Conservation (phyloP, 2,329 filamentous ascomycete genomes). For the Cercospora sp. region DNA sequence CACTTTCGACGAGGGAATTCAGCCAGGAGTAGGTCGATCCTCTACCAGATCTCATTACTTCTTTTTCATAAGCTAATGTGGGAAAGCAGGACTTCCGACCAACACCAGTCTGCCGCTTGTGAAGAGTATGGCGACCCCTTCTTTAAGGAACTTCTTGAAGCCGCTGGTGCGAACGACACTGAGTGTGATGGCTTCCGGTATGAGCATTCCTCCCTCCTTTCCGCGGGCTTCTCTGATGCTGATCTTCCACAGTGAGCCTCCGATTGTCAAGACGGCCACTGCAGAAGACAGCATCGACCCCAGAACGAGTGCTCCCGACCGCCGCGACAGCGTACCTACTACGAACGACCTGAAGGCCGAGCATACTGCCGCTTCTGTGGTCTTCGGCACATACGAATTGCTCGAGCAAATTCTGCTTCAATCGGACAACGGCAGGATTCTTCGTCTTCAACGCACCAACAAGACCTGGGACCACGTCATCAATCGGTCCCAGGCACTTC, state of each 20-base stretch:
- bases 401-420: slow-evolving; percentile 18
- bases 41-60: background rate
- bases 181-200: background rate
- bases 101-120: background rate
- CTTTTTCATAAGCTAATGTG: background rate
- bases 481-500: slow-evolving; percentile 12
- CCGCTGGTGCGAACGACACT: background rate
- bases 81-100: background rate
- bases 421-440: background rate
- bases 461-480: slow-evolving; percentile 19
- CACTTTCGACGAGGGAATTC: background rate
- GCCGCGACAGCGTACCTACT: background rate
- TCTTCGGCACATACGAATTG: slow-evolving; percentile 20
- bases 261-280: background rate
- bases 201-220: background rate
- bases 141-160: background rate
- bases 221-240: background rate
- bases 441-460: slow-evolving; percentile 12
- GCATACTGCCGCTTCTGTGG: background rate
- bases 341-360: background rate
- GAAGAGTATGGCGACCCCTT: background rate
- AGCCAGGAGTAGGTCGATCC: background rate
- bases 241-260: background rate
- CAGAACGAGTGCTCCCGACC: background rate
- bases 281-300: background rate